Base-by-base conservation (phyloP, 768 basidiomycete species). In the Russula dissimulans region DNA sequence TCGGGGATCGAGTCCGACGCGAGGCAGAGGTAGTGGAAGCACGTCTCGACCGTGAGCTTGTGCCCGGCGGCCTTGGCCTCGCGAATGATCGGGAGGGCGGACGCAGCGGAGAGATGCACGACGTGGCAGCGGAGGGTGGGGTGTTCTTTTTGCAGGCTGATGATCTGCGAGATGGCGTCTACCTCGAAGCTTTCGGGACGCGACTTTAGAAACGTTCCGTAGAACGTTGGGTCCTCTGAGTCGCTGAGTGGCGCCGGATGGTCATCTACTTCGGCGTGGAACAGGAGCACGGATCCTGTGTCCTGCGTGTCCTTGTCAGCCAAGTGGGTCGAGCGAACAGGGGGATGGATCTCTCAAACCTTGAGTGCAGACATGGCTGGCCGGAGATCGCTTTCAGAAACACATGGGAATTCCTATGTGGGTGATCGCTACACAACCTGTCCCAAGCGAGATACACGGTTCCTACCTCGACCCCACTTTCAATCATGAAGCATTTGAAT, bases 401-500 rank as follows among this genome's bases (percentile, higher is more conserved):
- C 92, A 67, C 81, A 86, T 4, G 95, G 95, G 70, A 99, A 98
- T 76, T 99, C 94, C 93, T 95, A 66, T 4, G 22, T 2, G 38
- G 51, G 60, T 53, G 18, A 36, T 50, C 38, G 59, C 22, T 43
- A 54, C 38, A 15, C 42, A 32, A 15, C 4, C 18, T 32, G 10
- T 50, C 42, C 18, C 22, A 22, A 38, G 12, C 18, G 22, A 43
- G 38, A 22, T 22, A 31, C 15, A 26, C 15, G 39, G 42, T 11
- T 22, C 22, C 51, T 67, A 93, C 95, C 62, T 97, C 89, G 17
- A 98, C 95, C 29, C 97, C 95, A 67, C 93, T 95, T 65, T 95
- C 87, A 62, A 95, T 94, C 65, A 97, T 75, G 72, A 97, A 98
- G 70, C 94, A 97, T 71, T 98, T 97, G 79, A 97, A 97, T 0